A percentile compares a stretch with the other conserved stretches of the same genome.
Evolutionary conservation across 257 asterid species (phyloP).

Genomic region (Anisodus tanguticus): DNA sequence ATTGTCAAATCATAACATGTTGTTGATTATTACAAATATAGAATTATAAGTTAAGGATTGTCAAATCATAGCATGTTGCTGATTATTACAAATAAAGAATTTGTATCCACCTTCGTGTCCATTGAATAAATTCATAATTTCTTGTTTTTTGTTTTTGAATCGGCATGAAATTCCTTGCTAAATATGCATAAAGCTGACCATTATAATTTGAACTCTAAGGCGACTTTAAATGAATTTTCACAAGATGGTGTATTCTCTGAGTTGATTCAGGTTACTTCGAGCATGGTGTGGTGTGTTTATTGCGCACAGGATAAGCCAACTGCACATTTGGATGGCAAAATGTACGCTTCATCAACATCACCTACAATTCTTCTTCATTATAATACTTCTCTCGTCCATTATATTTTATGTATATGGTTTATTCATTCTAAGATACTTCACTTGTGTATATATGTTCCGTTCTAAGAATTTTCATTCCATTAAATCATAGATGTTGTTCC

Average conservation of each 20-base stretch:
- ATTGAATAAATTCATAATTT: slow-evolving; percentile 9
- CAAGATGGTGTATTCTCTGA: slow-evolving; percentile 4
- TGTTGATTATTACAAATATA: background rate
- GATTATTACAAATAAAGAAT: background rate
- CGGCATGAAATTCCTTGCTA: slow-evolving; percentile 19
- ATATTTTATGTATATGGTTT: background rate
- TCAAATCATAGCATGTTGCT: background rate
- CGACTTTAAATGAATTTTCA: background rate
- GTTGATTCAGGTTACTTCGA: slow-evolving; percentile 39
- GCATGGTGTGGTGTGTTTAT: slow-evolving; percentile 53
- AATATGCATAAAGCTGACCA: background rate
- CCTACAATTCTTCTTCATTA: background rate
- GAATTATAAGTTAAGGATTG: background rate
- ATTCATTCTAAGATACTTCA: background rate
- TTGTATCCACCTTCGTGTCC: no score
- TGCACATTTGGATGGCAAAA: slow-evolving; percentile 47
- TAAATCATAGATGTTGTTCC: slow-evolving; percentile 55
- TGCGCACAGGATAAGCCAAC: slow-evolving; percentile 44
- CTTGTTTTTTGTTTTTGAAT: background rate
- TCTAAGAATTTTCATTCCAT: slow-evolving; percentile 12
- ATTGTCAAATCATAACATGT: background rate
- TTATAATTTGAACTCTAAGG: background rate
- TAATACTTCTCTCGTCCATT: background rate
- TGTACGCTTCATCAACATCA: slow-evolving; percentile 47
- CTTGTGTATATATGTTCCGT: slow-evolving; percentile 1